Evolutionary conservation across 1,139 yeast species (phyloP).

Genomic region (Schwanniomyces etchellsii): DNA sequence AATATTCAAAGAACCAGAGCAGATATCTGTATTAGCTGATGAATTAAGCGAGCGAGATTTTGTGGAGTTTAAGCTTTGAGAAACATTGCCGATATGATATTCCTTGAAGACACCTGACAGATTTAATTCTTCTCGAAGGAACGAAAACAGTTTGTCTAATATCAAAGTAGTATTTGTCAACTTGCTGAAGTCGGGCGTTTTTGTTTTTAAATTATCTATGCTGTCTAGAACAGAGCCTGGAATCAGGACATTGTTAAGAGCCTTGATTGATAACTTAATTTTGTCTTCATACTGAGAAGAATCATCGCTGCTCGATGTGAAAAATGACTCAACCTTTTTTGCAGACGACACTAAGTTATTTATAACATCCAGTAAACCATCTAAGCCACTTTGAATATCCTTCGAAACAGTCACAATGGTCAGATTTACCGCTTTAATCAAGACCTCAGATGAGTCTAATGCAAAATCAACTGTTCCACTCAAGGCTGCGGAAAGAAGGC

Average conservation of each 20-base stretch:
- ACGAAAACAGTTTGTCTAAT: conserved; percentile 15
- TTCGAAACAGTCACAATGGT: conserved; percentile 50
- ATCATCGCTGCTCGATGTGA: conserved; percentile 36
- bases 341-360: conserved; percentile 40
- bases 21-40: not conserved
- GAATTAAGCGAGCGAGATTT: not conserved
- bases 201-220: conserved; percentile 38
- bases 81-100: not conserved
- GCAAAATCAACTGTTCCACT: conserved; percentile 72
- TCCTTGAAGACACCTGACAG: conserved; percentile 13
- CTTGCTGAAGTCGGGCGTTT: conserved; percentile 53
- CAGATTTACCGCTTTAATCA: conserved; percentile 54
- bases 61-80: not conserved
- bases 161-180: conserved; percentile 33
- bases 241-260: conserved; percentile 54
- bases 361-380: conserved; percentile 46
- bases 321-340: conserved; percentile 47
- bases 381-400: conserved; percentile 59
- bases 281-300: conserved; percentile 23
- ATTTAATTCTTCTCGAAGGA: conserved; percentile 8
- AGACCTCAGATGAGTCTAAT: conserved; percentile 60
- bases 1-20: conserved; percentile 6
- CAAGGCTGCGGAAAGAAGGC: conserved; percentile 69
- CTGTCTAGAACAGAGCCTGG: conserved; percentile 55
- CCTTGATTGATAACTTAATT: conserved; percentile 55